These are phyloP conservation scores for Candida berthetii DNA, from an alignment of 805 yeast species.

Conservation along the genomic window DNA sequence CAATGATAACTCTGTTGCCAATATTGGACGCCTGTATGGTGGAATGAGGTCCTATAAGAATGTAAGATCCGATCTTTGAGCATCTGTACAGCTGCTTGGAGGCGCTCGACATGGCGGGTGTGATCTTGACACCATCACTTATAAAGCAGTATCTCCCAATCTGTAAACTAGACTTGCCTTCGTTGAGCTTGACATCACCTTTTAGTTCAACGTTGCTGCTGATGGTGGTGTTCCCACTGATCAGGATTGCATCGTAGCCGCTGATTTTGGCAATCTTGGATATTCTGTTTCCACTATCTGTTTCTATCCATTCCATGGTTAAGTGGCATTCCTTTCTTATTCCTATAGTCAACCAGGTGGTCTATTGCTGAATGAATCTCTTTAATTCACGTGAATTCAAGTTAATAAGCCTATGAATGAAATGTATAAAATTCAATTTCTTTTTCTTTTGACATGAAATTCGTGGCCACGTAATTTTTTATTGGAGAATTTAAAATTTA, in stretches of 20 bases:
- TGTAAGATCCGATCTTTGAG: slow-evolving; percentile 38
- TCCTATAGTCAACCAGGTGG: too few relatives aligned
- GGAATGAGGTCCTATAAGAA: slow-evolving; percentile 31
- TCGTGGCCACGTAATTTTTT: too few relatives aligned
- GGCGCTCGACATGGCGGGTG: slow-evolving; percentile 21
- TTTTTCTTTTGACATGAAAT: too few relatives aligned
- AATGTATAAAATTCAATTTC: too few relatives aligned
- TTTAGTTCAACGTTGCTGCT: slow-evolving; percentile 19
- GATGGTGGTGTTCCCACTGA: slow-evolving; percentile 42
- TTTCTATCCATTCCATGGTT: slow-evolving; percentile 34
- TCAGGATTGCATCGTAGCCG: slow-evolving; percentile 36
- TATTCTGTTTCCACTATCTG: slow-evolving; percentile 45
- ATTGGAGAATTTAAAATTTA: too few relatives aligned
- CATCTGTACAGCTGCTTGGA: not conserved
- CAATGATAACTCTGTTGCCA: slow-evolving; percentile 46
- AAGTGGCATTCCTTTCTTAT: slow-evolving; percentile 1
- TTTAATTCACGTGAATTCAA: too few relatives aligned
- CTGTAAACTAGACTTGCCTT: slow-evolving; percentile 22
- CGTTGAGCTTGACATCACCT: slow-evolving; percentile 23
- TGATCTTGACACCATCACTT: slow-evolving; percentile 21
- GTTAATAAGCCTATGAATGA: too few relatives aligned
- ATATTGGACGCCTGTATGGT: slow-evolving; percentile 29
- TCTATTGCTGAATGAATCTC: too few relatives aligned
- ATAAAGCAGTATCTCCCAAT: slow-evolving; percentile 43
- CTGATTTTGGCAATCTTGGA: slow-evolving; percentile 35